Conservation (phyloP, 257 asterid species). For the Petrea volubilis region DNA sequence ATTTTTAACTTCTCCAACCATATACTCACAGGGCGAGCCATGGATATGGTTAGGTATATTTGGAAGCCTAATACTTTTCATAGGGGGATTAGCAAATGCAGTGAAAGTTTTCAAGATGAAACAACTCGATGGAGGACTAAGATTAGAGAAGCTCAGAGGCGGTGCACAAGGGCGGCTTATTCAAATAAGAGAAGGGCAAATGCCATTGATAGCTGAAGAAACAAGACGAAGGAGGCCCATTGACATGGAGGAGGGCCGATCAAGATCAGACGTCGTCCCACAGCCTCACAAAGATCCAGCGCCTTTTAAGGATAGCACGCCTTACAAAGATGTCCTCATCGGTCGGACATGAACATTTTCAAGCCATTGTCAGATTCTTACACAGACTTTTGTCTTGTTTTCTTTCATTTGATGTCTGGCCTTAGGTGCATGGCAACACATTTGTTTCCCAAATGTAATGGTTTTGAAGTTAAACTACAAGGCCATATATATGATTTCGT, state of each 20-base stretch:
- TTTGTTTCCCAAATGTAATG: not conserved
- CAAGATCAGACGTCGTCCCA: conserved; percentile 10
- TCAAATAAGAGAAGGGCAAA: conserved; percentile 52
- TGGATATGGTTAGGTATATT: conserved; percentile 71
- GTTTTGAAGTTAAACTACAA: not conserved
- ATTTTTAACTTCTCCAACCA: not conserved
- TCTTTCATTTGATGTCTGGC: too few relatives aligned
- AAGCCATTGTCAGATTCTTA: not conserved
- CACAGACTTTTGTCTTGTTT: too few relatives aligned
- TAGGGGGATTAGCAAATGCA: conserved; percentile 72
- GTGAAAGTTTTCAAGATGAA: conserved; percentile 87
- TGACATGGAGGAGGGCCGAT: not conserved
- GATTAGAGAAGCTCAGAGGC: conserved; percentile 85
- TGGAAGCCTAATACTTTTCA: conserved; percentile 63
- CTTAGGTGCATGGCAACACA: too few relatives aligned
- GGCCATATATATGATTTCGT: not conserved
- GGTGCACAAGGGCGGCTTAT: conserved; percentile 70
- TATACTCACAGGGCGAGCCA: conserved; percentile 45
- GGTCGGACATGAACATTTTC: conserved; percentile 36
- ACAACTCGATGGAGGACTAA: conserved; percentile 45
- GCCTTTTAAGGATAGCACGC: conserved; percentile 61
- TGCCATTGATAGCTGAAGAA: conserved; percentile 43
- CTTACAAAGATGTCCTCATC: conserved; percentile 66
- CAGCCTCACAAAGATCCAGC: conserved; percentile 16
- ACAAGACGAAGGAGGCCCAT: conserved; percentile 12